Conservation (phyloP, 352 stramenopile species). For the Globisporangium abappressorium region DNA sequence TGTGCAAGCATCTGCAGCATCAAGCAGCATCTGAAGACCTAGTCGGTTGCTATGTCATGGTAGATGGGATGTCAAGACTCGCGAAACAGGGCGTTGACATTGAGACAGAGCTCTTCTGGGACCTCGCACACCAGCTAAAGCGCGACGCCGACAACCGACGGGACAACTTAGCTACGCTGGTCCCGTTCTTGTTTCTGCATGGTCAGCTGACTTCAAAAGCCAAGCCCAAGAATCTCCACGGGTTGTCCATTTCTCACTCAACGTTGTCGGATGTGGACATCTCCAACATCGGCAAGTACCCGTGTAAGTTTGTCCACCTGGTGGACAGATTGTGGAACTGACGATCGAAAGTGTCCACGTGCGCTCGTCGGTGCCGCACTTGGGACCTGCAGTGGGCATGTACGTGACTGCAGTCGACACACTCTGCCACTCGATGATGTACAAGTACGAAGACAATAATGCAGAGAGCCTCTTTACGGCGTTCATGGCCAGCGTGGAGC, state of each 20-base stretch:
- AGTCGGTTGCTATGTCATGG: not conserved
- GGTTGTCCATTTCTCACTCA: not conserved
- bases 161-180: not conserved
- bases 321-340: not conserved
- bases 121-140: not conserved
- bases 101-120: not conserved
- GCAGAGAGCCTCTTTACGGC: not conserved
- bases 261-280: not conserved
- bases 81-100: not conserved
- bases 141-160: not conserved
- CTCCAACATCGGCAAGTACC: constrained; percentile 11
- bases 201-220: not conserved
- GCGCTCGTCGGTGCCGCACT: constrained; percentile 4
- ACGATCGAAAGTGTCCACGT: constrained; percentile 14
- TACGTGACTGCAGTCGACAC: constrained; percentile 14
- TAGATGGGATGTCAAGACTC: no score
- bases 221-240: not conserved
- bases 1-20: not conserved
- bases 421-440: constrained; percentile 13
- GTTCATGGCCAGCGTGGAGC: not conserved
- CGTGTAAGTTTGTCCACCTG: not conserved
- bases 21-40: not conserved
- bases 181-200: not conserved
- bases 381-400: constrained; percentile 10
- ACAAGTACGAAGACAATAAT: constrained; percentile 6